phyloP scores from a whole-genome alignment of 306 rosid genomes.

The Medicago ruthenica region DNA sequence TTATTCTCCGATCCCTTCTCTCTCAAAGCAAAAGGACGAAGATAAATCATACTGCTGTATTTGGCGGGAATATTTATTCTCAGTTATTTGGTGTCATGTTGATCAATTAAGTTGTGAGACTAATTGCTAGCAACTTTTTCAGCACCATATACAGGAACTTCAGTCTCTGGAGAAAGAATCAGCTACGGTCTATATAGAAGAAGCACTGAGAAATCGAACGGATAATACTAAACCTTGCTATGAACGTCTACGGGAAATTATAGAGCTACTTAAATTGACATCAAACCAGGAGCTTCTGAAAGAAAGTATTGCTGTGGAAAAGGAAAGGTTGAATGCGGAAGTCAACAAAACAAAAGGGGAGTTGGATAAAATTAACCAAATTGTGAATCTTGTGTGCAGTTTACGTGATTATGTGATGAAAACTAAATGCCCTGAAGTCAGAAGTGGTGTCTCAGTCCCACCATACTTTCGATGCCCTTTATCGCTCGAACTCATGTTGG shows the following conservation, averaged over 20 bases:
- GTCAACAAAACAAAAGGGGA: slow-evolving; percentile 60
- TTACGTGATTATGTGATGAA: slow-evolving; percentile 71
- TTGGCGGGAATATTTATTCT: background rate
- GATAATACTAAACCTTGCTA: slow-evolving; percentile 53
- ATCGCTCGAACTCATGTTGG: slow-evolving; percentile 84
- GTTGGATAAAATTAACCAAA: slow-evolving; percentile 58
- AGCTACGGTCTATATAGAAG: slow-evolving; percentile 66
- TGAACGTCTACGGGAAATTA: slow-evolving; percentile 63
- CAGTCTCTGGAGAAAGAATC: slow-evolving; percentile 67
- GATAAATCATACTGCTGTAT: background rate
- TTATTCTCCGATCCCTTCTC: slow-evolving; percentile 1
- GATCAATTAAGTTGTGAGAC: slow-evolving; percentile 35
- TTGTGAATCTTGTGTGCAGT: slow-evolving; percentile 67
- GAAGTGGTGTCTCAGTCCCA: slow-evolving; percentile 67
- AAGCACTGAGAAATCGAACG: slow-evolving; percentile 64
- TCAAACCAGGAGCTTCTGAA: slow-evolving; percentile 79
- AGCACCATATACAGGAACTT: slow-evolving; percentile 75
- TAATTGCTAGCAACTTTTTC: slow-evolving; percentile 52
- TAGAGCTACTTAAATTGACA: slow-evolving; percentile 63
- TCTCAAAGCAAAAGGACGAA: background rate
- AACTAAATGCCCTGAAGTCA: slow-evolving; percentile 51
- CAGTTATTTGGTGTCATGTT: slow-evolving; percentile 32
- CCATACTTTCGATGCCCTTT: slow-evolving; percentile 87
- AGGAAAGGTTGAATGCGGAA: slow-evolving; percentile 71
- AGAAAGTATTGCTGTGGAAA: slow-evolving; percentile 84